These are phyloP conservation scores for Bryoglossum gracile DNA, from an alignment of 495 filamentous ascomycete genomes.

Conservation along the genomic window DNA sequence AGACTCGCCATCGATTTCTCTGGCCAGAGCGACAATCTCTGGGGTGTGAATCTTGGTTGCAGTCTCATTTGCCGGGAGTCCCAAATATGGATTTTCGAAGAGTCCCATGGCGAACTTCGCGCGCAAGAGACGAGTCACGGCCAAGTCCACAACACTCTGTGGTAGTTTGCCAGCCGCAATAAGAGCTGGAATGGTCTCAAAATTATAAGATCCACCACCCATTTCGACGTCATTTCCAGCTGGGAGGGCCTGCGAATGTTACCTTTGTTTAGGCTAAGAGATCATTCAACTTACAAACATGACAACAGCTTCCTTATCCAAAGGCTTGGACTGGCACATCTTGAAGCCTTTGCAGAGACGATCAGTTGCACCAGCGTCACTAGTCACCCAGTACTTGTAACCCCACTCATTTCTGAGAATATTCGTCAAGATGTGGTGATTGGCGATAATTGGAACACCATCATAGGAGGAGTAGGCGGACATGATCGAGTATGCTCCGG, in stretches of 20 bases:
- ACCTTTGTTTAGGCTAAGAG: neutral
- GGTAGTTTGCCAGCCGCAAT: conserved; percentile 51
- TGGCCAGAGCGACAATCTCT: conserved; percentile 46
- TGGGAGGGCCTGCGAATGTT: conserved; percentile 39
- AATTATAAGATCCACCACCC: conserved; percentile 67
- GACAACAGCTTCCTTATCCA: conserved; percentile 53
- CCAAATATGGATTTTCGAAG: conserved; percentile 59
- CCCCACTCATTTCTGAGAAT: conserved; percentile 64
- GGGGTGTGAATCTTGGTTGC: conserved; percentile 50
- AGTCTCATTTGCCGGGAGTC: conserved; percentile 43
- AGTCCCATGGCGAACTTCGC: conserved; percentile 60
- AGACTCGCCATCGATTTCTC: conserved; percentile 56
- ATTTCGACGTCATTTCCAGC: conserved; percentile 71
- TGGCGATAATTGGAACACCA: conserved; percentile 54
- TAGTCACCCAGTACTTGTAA: conserved; percentile 52
- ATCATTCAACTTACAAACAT: conserved; percentile 23
- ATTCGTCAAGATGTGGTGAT: conserved; percentile 55
- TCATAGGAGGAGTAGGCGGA: conserved; percentile 63
- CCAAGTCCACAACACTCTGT: conserved; percentile 49
- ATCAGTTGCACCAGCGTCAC: conserved; percentile 59
- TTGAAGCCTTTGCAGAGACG: conserved; percentile 55
- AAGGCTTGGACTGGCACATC: conserved; percentile 48
- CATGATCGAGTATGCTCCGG: conserved; percentile 59
- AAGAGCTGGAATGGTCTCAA: conserved; percentile 55
- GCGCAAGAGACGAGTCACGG: conserved; percentile 52